Evolutionary conservation across 2,329 filamentous ascomycete genomes (phyloP), one percentile per base, ranked within the genome.

Genomic region (Scedosporium boydii): DNA sequence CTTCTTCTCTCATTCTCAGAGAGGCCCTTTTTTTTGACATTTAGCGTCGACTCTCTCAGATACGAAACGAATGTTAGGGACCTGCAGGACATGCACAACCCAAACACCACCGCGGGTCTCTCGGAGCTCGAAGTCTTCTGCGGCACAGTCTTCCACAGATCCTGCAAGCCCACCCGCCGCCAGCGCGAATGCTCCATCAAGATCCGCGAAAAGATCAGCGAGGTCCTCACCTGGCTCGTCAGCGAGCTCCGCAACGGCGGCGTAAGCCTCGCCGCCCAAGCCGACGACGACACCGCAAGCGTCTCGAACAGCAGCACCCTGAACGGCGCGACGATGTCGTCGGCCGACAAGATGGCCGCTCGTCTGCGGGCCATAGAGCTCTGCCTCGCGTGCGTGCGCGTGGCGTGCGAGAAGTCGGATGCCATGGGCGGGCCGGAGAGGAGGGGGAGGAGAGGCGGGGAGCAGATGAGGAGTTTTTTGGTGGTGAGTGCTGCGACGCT

Each of bases 61-160:
- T 65, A 65, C 53, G 59, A 62, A 41, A 48, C 59, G 12, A 27
- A 48, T 6, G 68, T 78, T 12, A 41, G 64, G 2, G 56, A 65
- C 0, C 66, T 73, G 42, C 74, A 73, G 42, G 44, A 66, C 0
- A 59, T 68, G 0, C 64, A 77, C 9, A 73, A 70, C 1, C 62
- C 64, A 5, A 79, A 81, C 53, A 75, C 80, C 0, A 73, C 74
- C 6, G 69, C 70, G 18, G 71, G 72, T 0, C 71, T 85, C 6
- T 76, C 71, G 0, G 82, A 85, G 66, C 70, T 81, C 0, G 82
- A 85, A 63, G 80, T 82, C 0, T 83, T 84, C 61, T 81, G 81
- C 26, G 82, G 82, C 7, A 77, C 75, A n/a, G 78, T 85, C n/a
- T 70, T 83, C 48, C 83, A 80, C 69, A 80, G 77, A 64, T 71